Evolutionary conservation across 345 rosid species (phyloP), one percentile per base, ranked within the genome.

Genomic region (Arabidopsis arenosa): DNA sequence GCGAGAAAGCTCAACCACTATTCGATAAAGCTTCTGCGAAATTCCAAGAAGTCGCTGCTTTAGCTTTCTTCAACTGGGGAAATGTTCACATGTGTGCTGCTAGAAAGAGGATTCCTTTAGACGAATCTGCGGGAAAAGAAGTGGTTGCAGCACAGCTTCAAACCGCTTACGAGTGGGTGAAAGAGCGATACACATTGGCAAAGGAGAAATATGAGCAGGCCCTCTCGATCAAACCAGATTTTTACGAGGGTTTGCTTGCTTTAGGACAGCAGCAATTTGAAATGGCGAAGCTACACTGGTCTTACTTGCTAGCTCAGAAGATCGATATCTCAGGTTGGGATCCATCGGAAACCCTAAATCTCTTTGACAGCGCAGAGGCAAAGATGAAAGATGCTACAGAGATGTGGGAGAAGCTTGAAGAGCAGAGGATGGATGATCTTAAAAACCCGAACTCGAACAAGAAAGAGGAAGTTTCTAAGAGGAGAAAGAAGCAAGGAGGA

Each of bases 71-170:
- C 81, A 95, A 95, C 63, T 95, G 99, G 99, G 99, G 99, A 36
- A 95, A 95, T 67, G 97, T 90, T 60, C 96, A 94, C 72, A 92
- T 94, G 97, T 94, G 98, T 70, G 96, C 98, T 6, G 98, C 98
- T 37, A 90, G 98, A 63, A 94, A 94, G 82, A 88, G 92, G 35
- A 92, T 92, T 79, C 98, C 98, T 13, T 83, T 94, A 55, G 98
- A 95, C 3, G 97, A 95, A 79, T 84, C 96, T 10, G 88, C 92
- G 2, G 93, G 83, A 10, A 88, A 90, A 68, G 89, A 92, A 49
- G 80, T 72, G 40, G 88, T 89, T n/a, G 72, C 85, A 1, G 79
- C 77, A 4, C 97, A 92, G 81, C 97, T 95, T 79, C 97, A 86
- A 75, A 73, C 66, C 6, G 97, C 99, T 63, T 95, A 92, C 69